Evolutionary conservation across 768 basidiomycete species (phyloP).

Genomic region (Collybia mongolica): DNA sequence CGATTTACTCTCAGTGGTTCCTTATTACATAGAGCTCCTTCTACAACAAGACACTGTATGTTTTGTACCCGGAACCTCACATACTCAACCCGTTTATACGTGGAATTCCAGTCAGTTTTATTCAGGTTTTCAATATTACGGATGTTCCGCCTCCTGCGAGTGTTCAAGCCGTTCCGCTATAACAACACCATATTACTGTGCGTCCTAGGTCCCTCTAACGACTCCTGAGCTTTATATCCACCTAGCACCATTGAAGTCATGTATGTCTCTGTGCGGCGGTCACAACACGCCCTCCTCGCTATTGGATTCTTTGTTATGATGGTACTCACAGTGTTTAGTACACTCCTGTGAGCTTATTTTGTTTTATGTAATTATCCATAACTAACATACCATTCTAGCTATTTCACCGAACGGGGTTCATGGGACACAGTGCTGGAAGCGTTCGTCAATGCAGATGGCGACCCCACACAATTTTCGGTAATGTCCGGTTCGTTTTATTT

Average conservation of each 20-base stretch:
- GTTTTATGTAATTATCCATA: neutral
- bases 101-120: conserved; percentile 60
- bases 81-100: neutral
- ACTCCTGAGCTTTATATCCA: conserved; percentile 2
- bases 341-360: conserved; percentile 57
- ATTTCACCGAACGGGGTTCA: conserved; percentile 87
- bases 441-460: conserved; percentile 85
- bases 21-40: conserved; percentile 86
- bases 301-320: conserved; percentile 88
- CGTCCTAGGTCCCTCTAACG: conserved; percentile 22
- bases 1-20: conserved; percentile 82
- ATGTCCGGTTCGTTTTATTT: conserved; percentile 14
- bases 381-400: conserved; percentile 37
- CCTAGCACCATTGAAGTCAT: conserved; percentile 86
- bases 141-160: conserved; percentile 85
- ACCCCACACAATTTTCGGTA: conserved; percentile 77
- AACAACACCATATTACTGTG: conserved; percentile 81
- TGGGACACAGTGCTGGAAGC: conserved; percentile 82
- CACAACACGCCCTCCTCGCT: conserved; percentile 83
- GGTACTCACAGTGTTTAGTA: conserved; percentile 86
- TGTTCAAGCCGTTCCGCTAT: conserved; percentile 87
- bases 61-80: conserved; percentile 8
- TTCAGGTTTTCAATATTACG: conserved; percentile 91
- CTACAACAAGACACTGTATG: conserved; percentile 83
- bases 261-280: conserved; percentile 84